These are phyloP conservation scores for Colletotrichum liriopes DNA, from an alignment of 2,329 filamentous ascomycete species.

Conservation along the genomic window DNA sequence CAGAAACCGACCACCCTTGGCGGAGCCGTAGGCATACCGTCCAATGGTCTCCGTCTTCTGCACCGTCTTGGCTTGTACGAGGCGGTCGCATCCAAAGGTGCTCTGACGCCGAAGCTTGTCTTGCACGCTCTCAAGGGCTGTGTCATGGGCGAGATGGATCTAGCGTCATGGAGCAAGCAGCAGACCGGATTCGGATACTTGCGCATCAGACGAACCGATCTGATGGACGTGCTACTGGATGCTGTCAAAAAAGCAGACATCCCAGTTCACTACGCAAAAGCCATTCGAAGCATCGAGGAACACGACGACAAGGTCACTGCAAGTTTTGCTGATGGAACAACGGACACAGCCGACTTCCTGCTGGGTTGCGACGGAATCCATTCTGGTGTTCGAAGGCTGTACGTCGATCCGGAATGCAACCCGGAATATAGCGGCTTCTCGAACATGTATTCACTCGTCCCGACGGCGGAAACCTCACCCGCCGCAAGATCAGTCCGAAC, in stretches of 20 bases:
- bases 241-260: conserved; percentile 18
- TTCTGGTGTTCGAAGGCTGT: conserved; percentile 51
- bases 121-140: conserved; percentile 19
- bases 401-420: conserved; percentile 47
- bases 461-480: conserved; percentile 41
- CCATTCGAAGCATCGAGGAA: conserved; percentile 11
- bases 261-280: conserved; percentile 23
- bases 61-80: conserved; percentile 24
- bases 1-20: conserved; percentile 15
- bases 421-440: conserved; percentile 55
- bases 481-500: conserved; percentile 42
- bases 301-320: conserved; percentile 44
- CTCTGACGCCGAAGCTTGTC: conserved; percentile 23
- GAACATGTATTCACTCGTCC: conserved; percentile 44
- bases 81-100: conserved; percentile 15
- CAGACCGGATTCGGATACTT: conserved; percentile 34
- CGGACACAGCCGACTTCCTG: conserved; percentile 54
- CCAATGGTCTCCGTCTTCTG: conserved; percentile 32
- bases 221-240: conserved; percentile 23
- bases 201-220: conserved; percentile 14
- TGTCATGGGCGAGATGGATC: conserved; percentile 29
- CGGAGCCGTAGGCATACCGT: conserved; percentile 31
- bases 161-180: conserved; percentile 24
- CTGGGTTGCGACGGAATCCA: conserved; percentile 60
- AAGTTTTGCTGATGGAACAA: conserved; percentile 57